Percentiles rank a stretch among this genome's conserved stretches.
Evolutionary conservation across 2,329 filamentous ascomycete species (phyloP).

Genomic region (Arthrinium phaeospermum): DNA sequence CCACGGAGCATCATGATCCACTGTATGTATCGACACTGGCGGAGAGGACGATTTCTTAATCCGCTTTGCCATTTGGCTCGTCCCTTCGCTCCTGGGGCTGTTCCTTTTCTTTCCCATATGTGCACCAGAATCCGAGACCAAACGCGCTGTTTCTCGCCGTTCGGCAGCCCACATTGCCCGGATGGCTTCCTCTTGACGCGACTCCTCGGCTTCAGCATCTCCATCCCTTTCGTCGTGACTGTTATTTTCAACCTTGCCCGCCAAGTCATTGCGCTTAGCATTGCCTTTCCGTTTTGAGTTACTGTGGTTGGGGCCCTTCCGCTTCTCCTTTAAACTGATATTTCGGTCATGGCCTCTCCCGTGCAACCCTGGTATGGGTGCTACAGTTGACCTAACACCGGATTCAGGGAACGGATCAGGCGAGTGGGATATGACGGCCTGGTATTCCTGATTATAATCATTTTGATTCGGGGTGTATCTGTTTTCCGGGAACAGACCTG

Average conservation of each 20-base stretch:
- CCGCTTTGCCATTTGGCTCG: neutral
- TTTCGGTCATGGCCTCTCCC: neutral
- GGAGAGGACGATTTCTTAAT: neutral
- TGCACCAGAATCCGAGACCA: constrained; percentile 34
- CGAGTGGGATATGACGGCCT: neutral
- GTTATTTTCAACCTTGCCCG: neutral
- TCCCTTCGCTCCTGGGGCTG: constrained; percentile 13
- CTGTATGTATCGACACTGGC: neutral
- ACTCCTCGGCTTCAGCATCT: constrained; percentile 35
- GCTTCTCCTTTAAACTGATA: neutral
- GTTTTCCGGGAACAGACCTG: neutral
- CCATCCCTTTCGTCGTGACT: constrained; percentile 30
- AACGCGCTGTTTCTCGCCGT: constrained; percentile 32
- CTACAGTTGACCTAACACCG: neutral
- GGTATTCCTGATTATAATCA: neutral
- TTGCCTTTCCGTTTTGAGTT: constrained; percentile 23
- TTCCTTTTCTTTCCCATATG: constrained; percentile 19
- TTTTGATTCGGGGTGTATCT: neutral
- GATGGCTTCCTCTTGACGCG: constrained; percentile 37
- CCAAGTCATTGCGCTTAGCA: neutral
- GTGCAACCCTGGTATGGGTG: neutral
- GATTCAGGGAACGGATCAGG: neutral
- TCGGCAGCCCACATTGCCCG: constrained; percentile 42
- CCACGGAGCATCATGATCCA: neutral
- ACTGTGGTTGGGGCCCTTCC: constrained; percentile 21